These are phyloP conservation scores for Wickerhamomyces silvicola DNA, from an alignment of 805 yeast genomes.

Conservation along the genomic window DNA sequence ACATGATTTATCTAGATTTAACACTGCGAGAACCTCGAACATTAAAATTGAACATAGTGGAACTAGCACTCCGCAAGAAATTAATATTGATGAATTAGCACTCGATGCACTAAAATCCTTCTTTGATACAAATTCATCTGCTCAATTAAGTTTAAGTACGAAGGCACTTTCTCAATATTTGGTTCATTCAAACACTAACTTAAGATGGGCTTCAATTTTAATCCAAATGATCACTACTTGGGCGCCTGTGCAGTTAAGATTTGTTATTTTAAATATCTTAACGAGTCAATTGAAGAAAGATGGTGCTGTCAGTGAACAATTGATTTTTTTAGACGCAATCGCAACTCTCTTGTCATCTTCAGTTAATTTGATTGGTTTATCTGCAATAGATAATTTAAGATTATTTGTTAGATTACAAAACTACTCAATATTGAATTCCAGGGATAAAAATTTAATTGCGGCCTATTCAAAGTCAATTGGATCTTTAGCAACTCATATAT, in stretches of 20 bases:
- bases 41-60: constrained; percentile 3
- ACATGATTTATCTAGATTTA: constrained; percentile 17
- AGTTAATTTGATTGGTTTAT: constrained; percentile 80
- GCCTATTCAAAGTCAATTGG: constrained; percentile 55
- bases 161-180: constrained; percentile 43
- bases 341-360: constrained; percentile 64
- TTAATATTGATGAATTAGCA: constrained; percentile 26
- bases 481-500: constrained; percentile 68
- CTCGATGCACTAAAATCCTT: constrained; percentile 44
- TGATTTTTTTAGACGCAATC: constrained; percentile 36
- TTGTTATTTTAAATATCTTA: constrained; percentile 49
- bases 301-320: constrained; percentile 15
- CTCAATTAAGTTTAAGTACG: constrained; percentile 54
- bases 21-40: constrained; percentile 10
- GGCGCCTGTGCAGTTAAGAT: constrained; percentile 76
- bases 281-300: constrained; percentile 26
- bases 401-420: constrained; percentile 47
- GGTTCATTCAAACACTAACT: constrained; percentile 26
- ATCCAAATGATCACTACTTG: constrained; percentile 64
- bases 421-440: constrained; percentile 19
- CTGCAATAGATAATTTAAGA: constrained; percentile 73
- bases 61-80: constrained; percentile 9
- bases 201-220: constrained; percentile 49
- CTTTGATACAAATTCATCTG: constrained; percentile 57
- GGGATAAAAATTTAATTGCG: constrained; percentile 25